Base-by-base conservation (phyloP, 306 rosid genomes). In the Pyrus bretschneideri region DNA sequence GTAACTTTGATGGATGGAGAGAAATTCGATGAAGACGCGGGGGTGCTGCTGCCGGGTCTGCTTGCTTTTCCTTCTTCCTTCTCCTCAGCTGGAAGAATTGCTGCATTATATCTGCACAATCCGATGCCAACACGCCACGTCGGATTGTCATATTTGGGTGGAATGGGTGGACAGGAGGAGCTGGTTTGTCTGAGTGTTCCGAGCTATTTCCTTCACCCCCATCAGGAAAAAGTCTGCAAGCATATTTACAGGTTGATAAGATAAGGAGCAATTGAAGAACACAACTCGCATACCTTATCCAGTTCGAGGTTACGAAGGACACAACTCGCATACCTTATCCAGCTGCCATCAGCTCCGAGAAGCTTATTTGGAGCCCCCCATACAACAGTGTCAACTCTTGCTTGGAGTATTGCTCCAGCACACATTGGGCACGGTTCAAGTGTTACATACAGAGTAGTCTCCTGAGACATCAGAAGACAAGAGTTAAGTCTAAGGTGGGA, bases 321-420 rank as follows among this genome's bases (percentile, higher is more conserved):
- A 58, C 4, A 33, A 49, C 33, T 69, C 22, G 67, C 85, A 67
- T 87, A 92, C 99, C 93, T 91, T 81, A 96, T 85, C 99, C 99
- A 96, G 90, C 98, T 92, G 66, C 99, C 99, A 81, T 96, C 99
- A 51, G 99, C 98, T 33, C 99, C 99, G 81, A 96, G 98, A 87
- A 96, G 98, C 87, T 89, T 96, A 84, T 96, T 96, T 51, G 99
- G 99, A 78, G 99, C 93, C 83, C 99, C 99, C 99, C 99, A 96
- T 38, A 96, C 99, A 67, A 96, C 83, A 58, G 89, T 86, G 46
- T 80, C 86, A 13, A 96, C 31, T 83, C 99, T 87, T 78, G 99
- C 96, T 78, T 92, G 98, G 68, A 89, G 91, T 71, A 96, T 92
- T 67, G 99, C 99, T 40, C 99, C 99, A 81, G 99, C 98, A 75